These are phyloP conservation scores for Linnemannia hyalina DNA, from an alignment of 192 early-diverging fungal species.

Conservation along the genomic window DNA sequence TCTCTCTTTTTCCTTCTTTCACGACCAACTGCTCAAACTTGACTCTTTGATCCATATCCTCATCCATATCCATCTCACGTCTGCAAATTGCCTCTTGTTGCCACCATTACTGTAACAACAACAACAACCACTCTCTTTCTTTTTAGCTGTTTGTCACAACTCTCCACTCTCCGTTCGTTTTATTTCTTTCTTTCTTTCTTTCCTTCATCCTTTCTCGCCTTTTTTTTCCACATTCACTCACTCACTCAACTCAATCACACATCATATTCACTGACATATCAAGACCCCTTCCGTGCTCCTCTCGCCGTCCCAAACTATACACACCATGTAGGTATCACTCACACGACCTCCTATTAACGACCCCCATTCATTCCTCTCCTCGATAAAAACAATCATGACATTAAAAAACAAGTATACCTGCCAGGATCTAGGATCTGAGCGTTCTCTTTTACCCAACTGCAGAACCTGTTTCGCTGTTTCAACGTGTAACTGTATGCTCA, in stretches of 20 bases:
- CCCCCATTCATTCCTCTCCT: neutral
- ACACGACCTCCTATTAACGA: neutral
- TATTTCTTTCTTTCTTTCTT: neutral
- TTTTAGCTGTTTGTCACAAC: neutral
- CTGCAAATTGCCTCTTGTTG: neutral
- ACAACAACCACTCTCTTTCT: neutral
- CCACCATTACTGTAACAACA: neutral
- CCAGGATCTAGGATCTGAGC: constrained; percentile 9
- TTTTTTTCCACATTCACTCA: neutral
- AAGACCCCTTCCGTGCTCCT: neutral
- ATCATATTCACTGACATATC: neutral
- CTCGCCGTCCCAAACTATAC: neutral
- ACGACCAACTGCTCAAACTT: neutral
- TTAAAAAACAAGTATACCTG: neutral
- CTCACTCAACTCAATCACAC: neutral
- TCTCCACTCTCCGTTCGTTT: neutral
- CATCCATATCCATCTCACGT: neutral
- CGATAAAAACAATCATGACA: neutral
- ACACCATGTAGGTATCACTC: constrained; percentile 4
- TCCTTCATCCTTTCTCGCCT: neutral
- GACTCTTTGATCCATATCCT: neutral
- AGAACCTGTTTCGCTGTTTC: neutral
- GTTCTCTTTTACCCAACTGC: neutral
- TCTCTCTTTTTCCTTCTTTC: neutral
- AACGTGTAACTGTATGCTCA: neutral